Base-by-base conservation (phyloP, 163 green algal genomes). In the Smithsoniella earleae region DNA sequence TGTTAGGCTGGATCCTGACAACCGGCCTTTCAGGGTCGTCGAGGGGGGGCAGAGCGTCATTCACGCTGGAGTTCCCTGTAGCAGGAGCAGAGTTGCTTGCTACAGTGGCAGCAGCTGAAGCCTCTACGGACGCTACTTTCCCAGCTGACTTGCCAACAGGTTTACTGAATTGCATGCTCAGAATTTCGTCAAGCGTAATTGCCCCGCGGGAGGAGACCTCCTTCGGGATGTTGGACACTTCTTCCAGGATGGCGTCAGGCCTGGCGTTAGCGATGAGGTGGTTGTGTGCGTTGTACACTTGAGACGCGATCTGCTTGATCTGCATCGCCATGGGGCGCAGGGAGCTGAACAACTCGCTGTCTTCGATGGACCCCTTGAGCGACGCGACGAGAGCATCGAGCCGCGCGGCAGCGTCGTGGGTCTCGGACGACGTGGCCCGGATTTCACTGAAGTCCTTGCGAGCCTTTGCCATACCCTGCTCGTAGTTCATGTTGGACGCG, bases 301-400 rank as follows among this genome's bases (percentile, higher is more conserved):
- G 58, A 30, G n/a, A 30, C 16, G 58, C 58, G 2, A 69, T 69
- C 27, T 69, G 58, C 58, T 69, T 69, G 8, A 69, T 31, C 58
- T 69, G 58, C 58, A 69, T 69, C n/a, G 58, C 31, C 58, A 69
- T 69, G 6, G 58, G 58, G 27, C 58, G 58, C 58, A 69, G 58
- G 8, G 58, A n/a, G 58, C 58, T 69, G 58, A 43, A 69, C 58
- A 33, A 36, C 4, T 30, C 30, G 1, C 58, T 69, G 58, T 31
- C 16, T 30, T 31, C 25, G 27, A 69, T 1, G 58, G 31, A 16
- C n/a, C 27, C 43, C 27, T 69, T 31, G 30, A 69, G 58, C 2
- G 58, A 22, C 16, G 25, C 58, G 6, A 69, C 58, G 30, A 69
- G 25, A n/a, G n/a, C 58, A 30, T 69, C 58, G 5, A 69, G 58